Base-by-base conservation (phyloP, 2,329 filamentous ascomycete genomes). In the Zymoseptoria pseudotritici region DNA sequence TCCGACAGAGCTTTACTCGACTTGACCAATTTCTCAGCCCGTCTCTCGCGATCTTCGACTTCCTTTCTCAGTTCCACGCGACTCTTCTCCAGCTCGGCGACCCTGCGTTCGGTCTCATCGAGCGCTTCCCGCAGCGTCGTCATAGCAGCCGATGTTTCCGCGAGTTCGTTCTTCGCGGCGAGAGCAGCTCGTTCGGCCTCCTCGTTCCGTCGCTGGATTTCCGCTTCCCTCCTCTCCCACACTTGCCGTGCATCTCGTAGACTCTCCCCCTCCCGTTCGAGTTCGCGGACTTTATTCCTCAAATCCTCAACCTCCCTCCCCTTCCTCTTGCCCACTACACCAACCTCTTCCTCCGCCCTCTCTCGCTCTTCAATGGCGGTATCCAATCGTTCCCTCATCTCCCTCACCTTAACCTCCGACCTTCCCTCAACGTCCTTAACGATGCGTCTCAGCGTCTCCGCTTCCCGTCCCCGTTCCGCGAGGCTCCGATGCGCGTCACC, bases 341-440 rank as follows among this genome's bases (percentile, higher is more conserved):
- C 90, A 2, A 91, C 86, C 75, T 97, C 92, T 63, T 97, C 92
- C 74, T 99, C 93, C 2, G 91, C 87, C 2, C 91, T 86, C 72
- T 99, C 94, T 19, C 94, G 85, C 74, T 99, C 94, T 72, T 97
- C 92, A n/a, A 96, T 83, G 0, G 92, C 92, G 1, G 89, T 81
- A 69, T 97, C 93, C 82, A 97, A 87, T 2, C 88, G 86, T 60
- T 90, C 86, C 57, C 90, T 88, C 86, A 96, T 94, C 65, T 97
- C 93, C 26, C 90, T 86, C 19, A 96, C 84, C 70, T 91, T 89
- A 61, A 80, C 80, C 65, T 97, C 92, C 1, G 92, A 86, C 9
- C 90, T 83, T 61, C 88, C 85, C 72, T 97, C 91, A 8, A 92
- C 90, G 65, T 97, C 93, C 17, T 87, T 87, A 11, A 99, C 79